Evolutionary conservation across 139 green algal genomes (phyloP), one percentile per base, ranked within the genome.

Genomic region (Chlorella sp.): DNA sequence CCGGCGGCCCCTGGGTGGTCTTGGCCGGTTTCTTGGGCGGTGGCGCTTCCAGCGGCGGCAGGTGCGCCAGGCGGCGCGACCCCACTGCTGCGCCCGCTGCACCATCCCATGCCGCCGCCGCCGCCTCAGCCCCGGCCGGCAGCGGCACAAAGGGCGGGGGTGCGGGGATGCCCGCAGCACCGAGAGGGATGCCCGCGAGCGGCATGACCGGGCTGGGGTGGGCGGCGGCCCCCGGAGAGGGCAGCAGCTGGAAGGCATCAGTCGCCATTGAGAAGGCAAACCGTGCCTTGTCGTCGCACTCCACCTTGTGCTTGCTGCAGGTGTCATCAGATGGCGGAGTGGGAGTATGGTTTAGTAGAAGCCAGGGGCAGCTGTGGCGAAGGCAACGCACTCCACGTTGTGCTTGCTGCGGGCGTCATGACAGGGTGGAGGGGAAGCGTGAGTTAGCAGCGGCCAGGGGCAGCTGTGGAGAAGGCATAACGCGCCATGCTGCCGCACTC

Each of bases 271-370:
- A 58, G 58, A 82, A 56, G 38, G 76, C 38, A 40, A 26, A 62
- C 0, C 60, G 60, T 0, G 38, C 43, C 58, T 62, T 62, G 76
- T 82, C 56, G 28, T 82, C 72, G 40, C 48, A 82, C 38, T 72
- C 38, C 36, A 82, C 76, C 76, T 82, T 82, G 76, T 82, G 76
- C 17, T 62, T 62, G 51, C 76, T 82, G 76, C 26, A 34, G 32
- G 16, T 8, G 6, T 38, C 11, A 24, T 8, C n/a, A n/a, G 48
- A 1, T 7, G 43, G 30, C 26, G 73, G 43, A 17, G 40, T 19
- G 44, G 9, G 7, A 43, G 64, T n/a, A n/a, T n/a, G n/a, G n/a
- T n/a, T n/a, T n/a, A n/a, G n/a, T n/a, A n/a, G n/a, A n/a, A n/a
- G n/a, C n/a, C n/a, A n/a, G n/a, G n/a, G n/a, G n/a, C n/a, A n/a